Evolutionary conservation across 352 stramenopile species (phyloP).

Genomic region (Hyaloperonospora brassicae): DNA sequence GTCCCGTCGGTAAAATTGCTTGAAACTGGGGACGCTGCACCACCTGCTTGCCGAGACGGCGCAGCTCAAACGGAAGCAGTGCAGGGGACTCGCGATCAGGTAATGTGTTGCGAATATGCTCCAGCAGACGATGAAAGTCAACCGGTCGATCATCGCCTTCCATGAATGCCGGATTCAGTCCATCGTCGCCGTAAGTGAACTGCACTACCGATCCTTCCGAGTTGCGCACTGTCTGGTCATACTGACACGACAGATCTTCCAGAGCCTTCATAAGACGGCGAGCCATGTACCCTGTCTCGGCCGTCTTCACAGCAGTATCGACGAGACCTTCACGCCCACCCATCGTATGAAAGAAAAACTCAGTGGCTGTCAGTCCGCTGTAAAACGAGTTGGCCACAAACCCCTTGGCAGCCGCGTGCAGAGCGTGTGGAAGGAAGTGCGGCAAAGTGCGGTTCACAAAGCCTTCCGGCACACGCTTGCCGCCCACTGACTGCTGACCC

Average conservation of each 20-base stretch:
- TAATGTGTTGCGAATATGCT: constrained; percentile 83
- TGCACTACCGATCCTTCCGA: constrained; percentile 92
- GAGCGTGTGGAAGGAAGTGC: constrained; percentile 91
- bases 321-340: constrained; percentile 98
- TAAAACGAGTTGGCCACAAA: constrained; percentile 99
- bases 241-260: constrained; percentile 95
- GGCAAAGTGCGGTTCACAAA: constrained; percentile 98
- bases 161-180: constrained; percentile 96
- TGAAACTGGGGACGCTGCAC: constrained; percentile 79
- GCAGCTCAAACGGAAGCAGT: constrained; percentile 78
- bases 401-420: constrained; percentile 95
- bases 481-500: constrained; percentile 97
- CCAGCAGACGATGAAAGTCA: constrained; percentile 91
- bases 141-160: constrained; percentile 91
- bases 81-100: constrained; percentile 58
- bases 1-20: constrained; percentile 76
- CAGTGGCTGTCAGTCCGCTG: constrained; percentile 95
- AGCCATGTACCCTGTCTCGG: constrained; percentile 99
- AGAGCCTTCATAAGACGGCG: constrained; percentile 97
- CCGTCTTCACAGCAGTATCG: constrained; percentile 99
- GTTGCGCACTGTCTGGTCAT: constrained; percentile 89
- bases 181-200: constrained; percentile 99
- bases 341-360: constrained; percentile 99
- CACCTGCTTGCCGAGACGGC: constrained; percentile 73
- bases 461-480: constrained; percentile 97